Percentiles rank a stretch among this genome's conserved stretches.
Conservation (phyloP, 208 protist genomes). For the Trypanosoma conorhini region DNA sequence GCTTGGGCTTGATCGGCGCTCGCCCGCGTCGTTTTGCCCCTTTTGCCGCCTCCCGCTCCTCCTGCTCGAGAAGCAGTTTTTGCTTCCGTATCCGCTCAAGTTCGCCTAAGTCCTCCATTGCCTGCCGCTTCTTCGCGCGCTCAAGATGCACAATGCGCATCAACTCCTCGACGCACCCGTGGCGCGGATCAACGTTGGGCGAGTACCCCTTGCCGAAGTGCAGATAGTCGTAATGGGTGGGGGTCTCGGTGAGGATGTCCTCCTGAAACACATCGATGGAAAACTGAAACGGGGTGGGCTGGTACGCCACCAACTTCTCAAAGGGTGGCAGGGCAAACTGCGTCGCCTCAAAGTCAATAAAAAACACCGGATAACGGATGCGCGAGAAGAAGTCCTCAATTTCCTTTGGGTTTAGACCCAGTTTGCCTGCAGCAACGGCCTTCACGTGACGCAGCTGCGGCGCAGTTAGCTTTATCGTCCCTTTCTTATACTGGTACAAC, state of each 20-base stretch:
- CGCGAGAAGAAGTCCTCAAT: conserved; percentile 78
- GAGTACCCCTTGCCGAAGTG: conserved; percentile 89
- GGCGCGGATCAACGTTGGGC: conserved; percentile 79
- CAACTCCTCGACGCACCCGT: conserved; percentile 64
- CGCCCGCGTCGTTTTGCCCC: conserved; percentile 24
- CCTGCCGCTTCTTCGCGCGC: conserved; percentile 64
- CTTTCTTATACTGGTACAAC: conserved; percentile 55
- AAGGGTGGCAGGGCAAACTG: conserved; percentile 90
- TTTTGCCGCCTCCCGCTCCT: conserved; percentile 11
- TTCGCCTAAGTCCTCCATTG: conserved; percentile 63
- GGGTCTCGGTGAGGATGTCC: conserved; percentile 83
- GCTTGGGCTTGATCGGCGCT: conserved; percentile 24
- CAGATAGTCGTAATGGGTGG: conserved; percentile 88
- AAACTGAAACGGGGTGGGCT: conserved; percentile 89
- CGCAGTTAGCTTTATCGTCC: conserved; percentile 68
- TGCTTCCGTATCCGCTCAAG: conserved; percentile 36
- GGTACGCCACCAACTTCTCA: conserved; percentile 73
- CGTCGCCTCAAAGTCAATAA: conserved; percentile 90
- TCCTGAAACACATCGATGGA: conserved; percentile 89
- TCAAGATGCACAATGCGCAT: conserved; percentile 77
- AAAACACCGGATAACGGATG: conserved; percentile 81
- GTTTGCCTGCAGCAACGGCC: conserved; percentile 52
- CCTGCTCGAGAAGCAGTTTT: conserved; percentile 21
- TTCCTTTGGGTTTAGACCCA: conserved; percentile 74
- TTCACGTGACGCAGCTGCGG: conserved; percentile 84